phyloP scores from a whole-genome alignment of 352 stramenopile genomes.

The Phytophthora capsici region DNA sequence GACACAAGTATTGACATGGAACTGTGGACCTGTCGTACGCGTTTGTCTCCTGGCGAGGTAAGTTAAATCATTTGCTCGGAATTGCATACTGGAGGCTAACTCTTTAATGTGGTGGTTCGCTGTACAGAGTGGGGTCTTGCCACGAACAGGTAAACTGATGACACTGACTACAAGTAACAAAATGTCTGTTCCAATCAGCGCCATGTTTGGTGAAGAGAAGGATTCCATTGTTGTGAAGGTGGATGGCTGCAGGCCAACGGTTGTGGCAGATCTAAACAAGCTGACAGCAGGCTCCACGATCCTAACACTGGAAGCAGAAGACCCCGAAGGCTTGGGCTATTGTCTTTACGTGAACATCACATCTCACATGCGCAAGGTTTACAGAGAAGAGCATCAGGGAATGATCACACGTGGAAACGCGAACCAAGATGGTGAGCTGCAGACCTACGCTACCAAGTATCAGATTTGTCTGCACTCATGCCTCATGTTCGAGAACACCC shows the following conservation, averaged over 20 bases:
- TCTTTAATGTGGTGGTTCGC: neutral
- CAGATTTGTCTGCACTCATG: conserved; percentile 87
- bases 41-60: conserved; percentile 58
- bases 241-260: conserved; percentile 82
- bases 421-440: conserved; percentile 54
- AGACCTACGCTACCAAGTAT: conserved; percentile 89
- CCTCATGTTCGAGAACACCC: conserved; percentile 87
- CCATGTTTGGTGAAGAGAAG: conserved; percentile 80
- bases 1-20: conserved; percentile 86
- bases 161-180: conserved; percentile 75
- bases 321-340: conserved; percentile 63
- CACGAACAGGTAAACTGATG: conserved; percentile 50
- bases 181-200: conserved; percentile 82
- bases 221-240: conserved; percentile 89
- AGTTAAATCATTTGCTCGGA: neutral
- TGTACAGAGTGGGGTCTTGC: conserved; percentile 46
- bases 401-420: conserved; percentile 68
- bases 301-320: conserved; percentile 72
- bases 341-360: conserved; percentile 88
- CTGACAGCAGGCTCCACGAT: conserved; percentile 70
- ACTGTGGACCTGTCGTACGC: conserved; percentile 74
- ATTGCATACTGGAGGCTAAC: neutral
- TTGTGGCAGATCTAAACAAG: conserved; percentile 75
- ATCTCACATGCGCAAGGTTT: conserved; percentile 87
- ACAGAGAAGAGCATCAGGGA: conserved; percentile 86